Base-by-base conservation (phyloP, 371 early-diverging fungal species). In the Capniomyces stellatus region DNA sequence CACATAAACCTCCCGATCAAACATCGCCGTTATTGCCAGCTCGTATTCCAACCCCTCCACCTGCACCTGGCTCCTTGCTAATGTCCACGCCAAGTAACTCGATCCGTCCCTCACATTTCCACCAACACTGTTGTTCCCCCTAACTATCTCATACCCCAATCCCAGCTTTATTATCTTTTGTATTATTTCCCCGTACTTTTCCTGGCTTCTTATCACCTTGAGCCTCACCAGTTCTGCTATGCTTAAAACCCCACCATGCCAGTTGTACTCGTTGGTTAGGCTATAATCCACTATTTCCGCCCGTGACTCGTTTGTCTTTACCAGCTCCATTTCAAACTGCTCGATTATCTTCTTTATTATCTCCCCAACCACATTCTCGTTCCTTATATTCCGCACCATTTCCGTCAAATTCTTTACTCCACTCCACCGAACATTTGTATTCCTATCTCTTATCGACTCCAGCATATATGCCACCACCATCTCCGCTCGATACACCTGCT, bases 1-100 rank as follows among this genome's bases (percentile, higher is more conserved):
- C 8, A 95, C 85, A 54, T 89, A 85, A 40, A 92, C 76, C 55
- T 97, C 98, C 19, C 97, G 78, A 65, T 97, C 98, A 66, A 88
- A 85, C 1, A 89, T 73, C 0, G 87, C 79, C 3, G 82, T 80
- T 0, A 81, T 77, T 1, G 89, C 80, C 27, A 96, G 66, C 15
- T 74, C 73, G 19, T 76, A 75, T 1, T 89, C 85, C 55, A 93
- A 24, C 13, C 12, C 21, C 10, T 19, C 39, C 12, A 12, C 23
- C 15, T 18, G 10, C n/a, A 23, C 8, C 6, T 23, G 82, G 59
- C 92, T 88, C 30, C 97, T 77, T 19, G 94, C 94, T 66, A 97
- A 86, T 10, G 93, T 87, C 98, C 98, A 97, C 63, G 87, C 83
- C 2, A 92, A 87, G 63, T 93, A 97, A 59, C 95, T 89, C 22